phyloP scores from a whole-genome alignment of 2,329 filamentous ascomycete species.

The Cercospora berteroae region DNA sequence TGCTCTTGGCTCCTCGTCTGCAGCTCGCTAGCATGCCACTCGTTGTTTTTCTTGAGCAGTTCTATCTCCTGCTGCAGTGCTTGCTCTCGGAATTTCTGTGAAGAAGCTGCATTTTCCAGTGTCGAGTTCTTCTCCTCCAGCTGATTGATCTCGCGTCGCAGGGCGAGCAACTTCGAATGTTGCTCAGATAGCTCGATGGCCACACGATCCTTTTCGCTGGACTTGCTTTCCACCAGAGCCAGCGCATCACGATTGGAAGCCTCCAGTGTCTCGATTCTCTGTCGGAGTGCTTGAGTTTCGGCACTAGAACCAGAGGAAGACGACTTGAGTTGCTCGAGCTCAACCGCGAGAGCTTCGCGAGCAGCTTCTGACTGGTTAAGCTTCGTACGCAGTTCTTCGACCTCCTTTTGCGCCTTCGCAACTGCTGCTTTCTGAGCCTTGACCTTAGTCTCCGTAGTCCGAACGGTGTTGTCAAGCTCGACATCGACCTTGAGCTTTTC shows the following conservation, averaged over 20 bases:
- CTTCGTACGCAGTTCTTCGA: conserved; percentile 76
- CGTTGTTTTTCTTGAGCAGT: conserved; percentile 80
- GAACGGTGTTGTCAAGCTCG: conserved; percentile 86
- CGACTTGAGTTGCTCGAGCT: conserved; percentile 74
- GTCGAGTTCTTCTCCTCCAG: conserved; percentile 82
- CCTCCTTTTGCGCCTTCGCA: conserved; percentile 79
- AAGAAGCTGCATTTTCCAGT: conserved; percentile 74
- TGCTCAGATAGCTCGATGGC: conserved; percentile 83
- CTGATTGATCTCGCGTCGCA: conserved; percentile 76
- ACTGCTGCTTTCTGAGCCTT: conserved; percentile 77
- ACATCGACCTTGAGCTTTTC: conserved; percentile 89
- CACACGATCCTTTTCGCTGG: conserved; percentile 78
- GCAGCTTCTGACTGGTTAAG: conserved; percentile 78
- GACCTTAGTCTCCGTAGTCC: conserved; percentile 76
- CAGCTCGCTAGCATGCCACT: conserved; percentile 89
- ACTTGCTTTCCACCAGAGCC: conserved; percentile 85
- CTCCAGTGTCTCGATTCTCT: conserved; percentile 82
- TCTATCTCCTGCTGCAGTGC: conserved; percentile 87
- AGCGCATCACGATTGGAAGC: conserved; percentile 89
- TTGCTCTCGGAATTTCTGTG: conserved; percentile 86
- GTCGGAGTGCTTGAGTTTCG: conserved; percentile 72
- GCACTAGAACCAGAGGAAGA: conserved; percentile 70
- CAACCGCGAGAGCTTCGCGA: conserved; percentile 72
- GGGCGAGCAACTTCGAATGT: conserved; percentile 80
- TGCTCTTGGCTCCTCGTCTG: conserved; percentile 86